Conservation (phyloP, 2,329 filamentous ascomycete species). For the Sphaerulina populicola region DNA sequence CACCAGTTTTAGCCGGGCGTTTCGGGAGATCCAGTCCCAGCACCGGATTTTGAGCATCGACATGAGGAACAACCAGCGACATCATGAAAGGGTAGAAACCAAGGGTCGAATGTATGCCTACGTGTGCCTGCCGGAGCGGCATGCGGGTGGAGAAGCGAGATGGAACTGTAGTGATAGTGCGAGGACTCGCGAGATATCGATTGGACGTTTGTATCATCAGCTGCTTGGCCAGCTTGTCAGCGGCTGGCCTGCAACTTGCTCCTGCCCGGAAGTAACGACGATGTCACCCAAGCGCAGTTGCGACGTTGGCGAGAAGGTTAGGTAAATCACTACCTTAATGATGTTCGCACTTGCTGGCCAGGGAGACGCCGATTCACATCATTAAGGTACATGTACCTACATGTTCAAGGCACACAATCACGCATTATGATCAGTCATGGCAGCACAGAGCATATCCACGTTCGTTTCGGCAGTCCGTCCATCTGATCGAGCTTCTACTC, state of each 20-base stretch:
- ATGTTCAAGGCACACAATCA: too few species aligned
- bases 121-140: not conserved
- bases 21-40: not conserved
- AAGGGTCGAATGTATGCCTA: not conserved
- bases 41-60: not conserved
- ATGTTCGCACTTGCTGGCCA: too few species aligned
- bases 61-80: not conserved
- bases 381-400: too few species aligned
- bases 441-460: not conserved
- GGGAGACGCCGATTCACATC: too few species aligned
- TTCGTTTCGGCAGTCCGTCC: not conserved
- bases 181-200: not conserved
- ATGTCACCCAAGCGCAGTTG: too few species aligned
- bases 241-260: too few species aligned
- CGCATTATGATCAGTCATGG: too few species aligned
- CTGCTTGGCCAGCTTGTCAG: too few species aligned
- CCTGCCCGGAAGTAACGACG: too few species aligned
- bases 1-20: constrained; percentile 17
- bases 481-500: not conserved
- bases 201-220: too few species aligned
- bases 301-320: too few species aligned
- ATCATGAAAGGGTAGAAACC: not conserved
- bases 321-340: too few species aligned
- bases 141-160: not conserved
- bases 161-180: not conserved